phyloP scores from a whole-genome alignment of 257 asterid species.

The Pogostemon cablin region DNA sequence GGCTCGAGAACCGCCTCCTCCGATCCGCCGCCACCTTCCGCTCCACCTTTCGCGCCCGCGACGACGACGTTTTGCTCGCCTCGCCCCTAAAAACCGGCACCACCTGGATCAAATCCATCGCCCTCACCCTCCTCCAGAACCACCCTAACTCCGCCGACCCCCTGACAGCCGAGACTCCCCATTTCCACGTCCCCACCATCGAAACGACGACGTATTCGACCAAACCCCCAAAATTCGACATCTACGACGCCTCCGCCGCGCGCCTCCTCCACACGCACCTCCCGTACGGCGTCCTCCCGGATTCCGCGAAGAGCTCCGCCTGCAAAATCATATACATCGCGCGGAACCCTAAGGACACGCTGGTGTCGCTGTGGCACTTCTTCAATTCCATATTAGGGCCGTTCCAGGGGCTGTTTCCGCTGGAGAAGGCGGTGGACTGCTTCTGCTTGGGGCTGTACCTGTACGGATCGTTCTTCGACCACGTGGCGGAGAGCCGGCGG shows the following conservation, averaged over 20 bases:
- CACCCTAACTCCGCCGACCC: background rate
- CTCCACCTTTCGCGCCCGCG: constrained; percentile 4
- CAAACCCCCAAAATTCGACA: background rate
- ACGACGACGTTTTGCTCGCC: constrained; percentile 3
- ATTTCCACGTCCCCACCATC: constrained; percentile 28
- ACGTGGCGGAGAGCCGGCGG: constrained; percentile 41
- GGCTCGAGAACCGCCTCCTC: background rate
- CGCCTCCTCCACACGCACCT: constrained; percentile 30
- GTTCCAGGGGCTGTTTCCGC: background rate
- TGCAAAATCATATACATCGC: constrained; percentile 22
- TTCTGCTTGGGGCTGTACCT: constrained; percentile 38
- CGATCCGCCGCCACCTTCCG: background rate
- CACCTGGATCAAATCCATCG: constrained; percentile 2
- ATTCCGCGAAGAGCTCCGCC: background rate
- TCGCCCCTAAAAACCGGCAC: constrained; percentile 12
- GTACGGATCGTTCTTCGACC: constrained; percentile 37
- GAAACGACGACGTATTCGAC: background rate
- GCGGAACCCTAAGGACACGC: constrained; percentile 22
- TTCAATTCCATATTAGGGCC: background rate
- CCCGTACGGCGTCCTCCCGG: constrained; percentile 16
- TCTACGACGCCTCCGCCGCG: background rate
- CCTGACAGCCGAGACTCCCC: constrained; percentile 3
- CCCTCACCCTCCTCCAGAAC: constrained; percentile 5
- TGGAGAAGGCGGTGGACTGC: constrained; percentile 26
- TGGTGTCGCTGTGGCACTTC: constrained; percentile 9